These are phyloP conservation scores for Metschnikowia cubensis DNA, from an alignment of 805 yeast genomes.

Conservation along the genomic window DNA sequence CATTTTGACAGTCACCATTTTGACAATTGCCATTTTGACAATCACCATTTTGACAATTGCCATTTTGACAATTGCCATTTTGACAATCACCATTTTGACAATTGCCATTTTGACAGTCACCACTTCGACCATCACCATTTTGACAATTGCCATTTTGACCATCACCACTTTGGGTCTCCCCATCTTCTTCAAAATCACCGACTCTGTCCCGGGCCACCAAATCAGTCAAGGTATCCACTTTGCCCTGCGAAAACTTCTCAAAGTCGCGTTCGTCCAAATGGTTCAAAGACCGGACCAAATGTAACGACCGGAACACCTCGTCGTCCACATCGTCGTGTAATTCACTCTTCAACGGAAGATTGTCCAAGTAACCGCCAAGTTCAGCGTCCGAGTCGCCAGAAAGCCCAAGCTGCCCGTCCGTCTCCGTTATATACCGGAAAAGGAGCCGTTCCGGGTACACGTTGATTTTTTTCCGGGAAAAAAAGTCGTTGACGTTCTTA, in stretches of 20 bases:
- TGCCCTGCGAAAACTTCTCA: constrained; percentile 71
- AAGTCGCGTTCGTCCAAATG: constrained; percentile 89
- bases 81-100: constrained; percentile 12
- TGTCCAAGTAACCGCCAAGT: constrained; percentile 40
- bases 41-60: too few relatives aligned
- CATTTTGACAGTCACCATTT: constrained; percentile 14
- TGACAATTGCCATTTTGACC: too few relatives aligned
- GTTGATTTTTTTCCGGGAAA: constrained; percentile 63
- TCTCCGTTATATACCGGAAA: constrained; percentile 70
- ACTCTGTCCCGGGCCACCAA: constrained; percentile 33
- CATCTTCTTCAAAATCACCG: too few relatives aligned
- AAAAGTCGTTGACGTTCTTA: constrained; percentile 89
- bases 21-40: too few relatives aligned
- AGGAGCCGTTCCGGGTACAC: constrained; percentile 79
- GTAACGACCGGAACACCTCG: constrained; percentile 79
- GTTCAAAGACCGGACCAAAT: constrained; percentile 73
- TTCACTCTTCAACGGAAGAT: constrained; percentile 55
- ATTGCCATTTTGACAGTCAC: too few relatives aligned
- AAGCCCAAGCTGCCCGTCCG: constrained; percentile 33
- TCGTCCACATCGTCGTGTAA: constrained; percentile 58
- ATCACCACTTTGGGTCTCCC: background rate
- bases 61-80: too few relatives aligned
- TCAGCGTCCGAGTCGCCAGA: constrained; percentile 40
- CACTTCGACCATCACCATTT: too few relatives aligned
- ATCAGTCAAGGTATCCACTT: constrained; percentile 71